phyloP scores from a whole-genome alignment of 2,329 filamentous ascomycete genomes.

The Xylariaceae sp. region DNA sequence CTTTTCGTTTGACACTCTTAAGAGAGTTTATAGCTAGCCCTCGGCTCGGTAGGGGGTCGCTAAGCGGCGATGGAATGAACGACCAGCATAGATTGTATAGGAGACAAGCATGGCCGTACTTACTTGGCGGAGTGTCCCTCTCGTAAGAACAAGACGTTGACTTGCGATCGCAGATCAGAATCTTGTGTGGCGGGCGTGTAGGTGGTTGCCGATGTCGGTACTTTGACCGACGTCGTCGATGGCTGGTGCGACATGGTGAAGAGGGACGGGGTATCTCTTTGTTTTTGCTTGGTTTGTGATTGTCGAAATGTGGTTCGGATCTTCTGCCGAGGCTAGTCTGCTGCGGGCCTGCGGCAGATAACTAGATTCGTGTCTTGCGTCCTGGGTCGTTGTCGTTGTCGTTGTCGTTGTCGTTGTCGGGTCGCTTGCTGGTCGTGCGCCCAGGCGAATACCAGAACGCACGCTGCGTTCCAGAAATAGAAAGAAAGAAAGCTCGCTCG shows the following conservation, averaged over 20 bases:
- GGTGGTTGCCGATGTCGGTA: slow-evolving; percentile 52
- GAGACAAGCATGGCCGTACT: slow-evolving; percentile 1
- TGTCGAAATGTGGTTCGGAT: neutral
- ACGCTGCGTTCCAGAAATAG: too few species aligned
- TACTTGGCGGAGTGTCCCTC: slow-evolving; percentile 58
- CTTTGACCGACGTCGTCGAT: slow-evolving; percentile 55
- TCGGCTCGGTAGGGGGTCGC: neutral
- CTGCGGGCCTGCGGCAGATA: too few species aligned
- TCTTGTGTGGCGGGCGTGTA: slow-evolving; percentile 58
- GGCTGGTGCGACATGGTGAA: slow-evolving; percentile 41
- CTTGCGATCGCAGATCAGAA: slow-evolving; percentile 55
- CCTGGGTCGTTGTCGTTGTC: too few species aligned
- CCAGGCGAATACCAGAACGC: too few species aligned
- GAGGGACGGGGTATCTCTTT: neutral
- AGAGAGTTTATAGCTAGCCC: neutral
- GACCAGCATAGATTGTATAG: neutral
- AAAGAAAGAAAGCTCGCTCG: too few species aligned
- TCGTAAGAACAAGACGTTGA: slow-evolving; percentile 53
- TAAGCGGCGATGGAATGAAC: neutral
- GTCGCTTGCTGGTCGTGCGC: too few species aligned
- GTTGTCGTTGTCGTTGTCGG: too few species aligned
- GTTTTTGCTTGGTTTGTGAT: neutral
- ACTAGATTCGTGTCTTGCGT: too few species aligned
- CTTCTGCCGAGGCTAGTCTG: too few species aligned
- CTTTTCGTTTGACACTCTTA: neutral